Evolutionary conservation across 805 yeast species (phyloP).

Genomic region (Sugiyamaella lignohabitans): DNA sequence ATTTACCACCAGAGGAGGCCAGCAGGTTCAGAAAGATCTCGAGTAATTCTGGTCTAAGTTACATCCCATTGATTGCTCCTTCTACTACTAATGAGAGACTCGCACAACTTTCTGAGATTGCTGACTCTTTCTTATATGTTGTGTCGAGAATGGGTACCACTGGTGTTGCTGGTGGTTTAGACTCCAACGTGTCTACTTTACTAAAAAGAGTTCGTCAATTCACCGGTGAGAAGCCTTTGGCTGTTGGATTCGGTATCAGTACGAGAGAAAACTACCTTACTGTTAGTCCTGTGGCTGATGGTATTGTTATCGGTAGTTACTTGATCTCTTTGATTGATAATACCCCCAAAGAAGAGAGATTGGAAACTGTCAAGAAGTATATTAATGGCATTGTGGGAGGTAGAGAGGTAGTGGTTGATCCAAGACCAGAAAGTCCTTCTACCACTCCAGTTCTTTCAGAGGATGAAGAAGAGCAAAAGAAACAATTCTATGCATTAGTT

Average conservation of each 20-base stretch:
- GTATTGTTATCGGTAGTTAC: constrained; percentile 93
- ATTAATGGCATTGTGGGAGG: constrained; percentile 64
- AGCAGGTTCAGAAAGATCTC: constrained; percentile 73
- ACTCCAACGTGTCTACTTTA: constrained; percentile 56
- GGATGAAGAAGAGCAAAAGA: constrained; percentile 17
- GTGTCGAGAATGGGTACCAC: constrained; percentile 98
- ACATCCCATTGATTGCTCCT: constrained; percentile 94
- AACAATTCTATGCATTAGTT: constrained; percentile 7
- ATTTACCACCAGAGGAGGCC: constrained; percentile 98
- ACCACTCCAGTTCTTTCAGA: constrained; percentile 24
- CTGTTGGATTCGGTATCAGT: constrained; percentile 96
- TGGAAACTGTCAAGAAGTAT: constrained; percentile 56
- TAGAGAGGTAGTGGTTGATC: constrained; percentile 21
- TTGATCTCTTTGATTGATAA: constrained; percentile 65
- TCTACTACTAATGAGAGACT: constrained; percentile 90
- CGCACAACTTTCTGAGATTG: constrained; percentile 67
- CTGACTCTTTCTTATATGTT: constrained; percentile 93
- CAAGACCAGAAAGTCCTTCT: constrained; percentile 4
- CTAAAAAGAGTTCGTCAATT: constrained; percentile 68
- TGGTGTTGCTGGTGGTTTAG: constrained; percentile 70
- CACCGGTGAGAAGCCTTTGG: constrained; percentile 72
- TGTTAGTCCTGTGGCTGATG: constrained; percentile 81
- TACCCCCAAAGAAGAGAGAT: constrained; percentile 47
- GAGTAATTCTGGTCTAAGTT: constrained; percentile 61
- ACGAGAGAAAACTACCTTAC: constrained; percentile 82